These are phyloP conservation scores for Pittosporum tobira DNA, from an alignment of 129 eudicot species.

Conservation along the genomic window DNA sequence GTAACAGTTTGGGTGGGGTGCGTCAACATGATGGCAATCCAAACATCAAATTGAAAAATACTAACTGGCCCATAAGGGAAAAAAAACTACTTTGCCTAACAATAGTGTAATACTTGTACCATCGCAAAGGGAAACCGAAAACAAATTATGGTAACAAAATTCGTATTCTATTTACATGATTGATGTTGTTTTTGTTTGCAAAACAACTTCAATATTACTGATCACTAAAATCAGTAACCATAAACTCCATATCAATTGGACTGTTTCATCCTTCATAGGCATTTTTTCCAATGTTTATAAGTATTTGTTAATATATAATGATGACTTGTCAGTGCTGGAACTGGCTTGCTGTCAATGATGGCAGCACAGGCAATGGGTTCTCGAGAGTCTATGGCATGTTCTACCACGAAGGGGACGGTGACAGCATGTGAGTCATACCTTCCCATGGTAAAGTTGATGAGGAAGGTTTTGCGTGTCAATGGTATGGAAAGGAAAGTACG, in stretches of 20 bases:
- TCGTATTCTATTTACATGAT: too few relatives aligned
- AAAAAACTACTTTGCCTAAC: too few relatives aligned
- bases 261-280: neutral
- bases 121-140: too few relatives aligned
- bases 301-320: too few relatives aligned
- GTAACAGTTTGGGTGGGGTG: too few relatives aligned
- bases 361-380: conserved; percentile 68
- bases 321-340: conserved; percentile 56
- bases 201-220: neutral
- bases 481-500: conserved; percentile 54
- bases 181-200: neutral
- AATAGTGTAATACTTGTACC: too few relatives aligned
- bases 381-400: conserved; percentile 14
- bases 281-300: neutral
- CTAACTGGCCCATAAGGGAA: too few relatives aligned
- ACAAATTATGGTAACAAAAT: too few relatives aligned
- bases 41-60: too few relatives aligned
- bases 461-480: conserved; percentile 72
- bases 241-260: neutral
- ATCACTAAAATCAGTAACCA: neutral
- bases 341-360: conserved; percentile 96
- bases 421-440: conserved; percentile 91
- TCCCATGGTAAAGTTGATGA: conserved; percentile 92
- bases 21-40: too few relatives aligned
- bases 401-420: conserved; percentile 42